Evolutionary conservation across 768 basidiomycete species (phyloP), one percentile per base, ranked within the genome.

Genomic region (Tubosaeta sp.): DNA sequence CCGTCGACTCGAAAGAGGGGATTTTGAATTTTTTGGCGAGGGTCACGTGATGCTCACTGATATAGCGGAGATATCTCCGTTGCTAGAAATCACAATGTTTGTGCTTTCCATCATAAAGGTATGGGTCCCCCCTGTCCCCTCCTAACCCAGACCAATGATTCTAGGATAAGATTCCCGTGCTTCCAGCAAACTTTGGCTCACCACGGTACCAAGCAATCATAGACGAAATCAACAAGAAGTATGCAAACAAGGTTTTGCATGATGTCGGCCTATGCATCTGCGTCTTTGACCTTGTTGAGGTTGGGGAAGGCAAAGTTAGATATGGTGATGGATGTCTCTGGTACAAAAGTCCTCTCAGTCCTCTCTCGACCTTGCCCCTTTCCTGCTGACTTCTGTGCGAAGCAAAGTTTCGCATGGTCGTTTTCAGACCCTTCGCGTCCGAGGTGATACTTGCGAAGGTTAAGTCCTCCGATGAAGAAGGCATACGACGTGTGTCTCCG

Each of bases 291-390:
- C 72, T 99, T 37, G 73, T 84, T 0, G 81, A 91, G 57, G 88
- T 84, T 1, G 87, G 91, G 2, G 94, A 97, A 64, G 95, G 95
- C 1, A 94, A 88, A 56, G 85, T 99, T 5, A 79, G 93, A 33
- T 97, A 95, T 61, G 95, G 95, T 0, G 95, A 99, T 68, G 95
- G 95, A 0, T 85, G 85, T 64, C 73, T 95, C 63, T 98, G 94
- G 87, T 94, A 98, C 66, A 92, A 89, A 78, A 82, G 95, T 95
- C 47, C 55, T 43, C 38, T 13, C 13, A 19, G 3, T 41, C 3
- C 22, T 22, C 22, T 43, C 49, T 46, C 12, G 11, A 34, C 37
- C 42, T 25, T 43, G 17, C 10, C 19, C 26, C 31, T 9, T 11
- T 22, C 16, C 42, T 10, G 33, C 52, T 63, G 50, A 63, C 43